A percentile compares a stretch with the other conserved stretches of the same genome.
Evolutionary conservation across 176 grass and related monocot species (phyloP).

Genomic region (Eleusine coracana): DNA sequence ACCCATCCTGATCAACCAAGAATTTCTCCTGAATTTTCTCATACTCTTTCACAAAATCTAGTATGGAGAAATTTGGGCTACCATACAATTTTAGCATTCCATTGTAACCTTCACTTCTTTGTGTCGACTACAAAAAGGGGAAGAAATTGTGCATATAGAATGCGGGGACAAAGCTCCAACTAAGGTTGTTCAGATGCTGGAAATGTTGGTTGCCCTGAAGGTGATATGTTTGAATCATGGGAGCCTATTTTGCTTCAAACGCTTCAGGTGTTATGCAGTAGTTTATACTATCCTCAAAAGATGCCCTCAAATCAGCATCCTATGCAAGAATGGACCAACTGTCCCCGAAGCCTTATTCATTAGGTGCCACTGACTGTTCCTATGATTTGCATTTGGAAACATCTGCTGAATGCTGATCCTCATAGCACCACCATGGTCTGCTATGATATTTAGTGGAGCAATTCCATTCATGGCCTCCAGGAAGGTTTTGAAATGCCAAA

Average conservation of each 20-base stretch:
- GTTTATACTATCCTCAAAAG: not conserved
- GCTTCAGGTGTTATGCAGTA: not conserved
- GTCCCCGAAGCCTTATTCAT: not conserved
- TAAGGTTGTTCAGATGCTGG: not conserved
- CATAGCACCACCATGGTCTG: not conserved
- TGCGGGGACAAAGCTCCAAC: not conserved
- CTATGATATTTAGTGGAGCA: not conserved
- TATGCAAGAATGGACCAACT: not conserved
- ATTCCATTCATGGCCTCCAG: not conserved
- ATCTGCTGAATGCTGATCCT: not conserved
- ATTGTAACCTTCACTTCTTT: not conserved
- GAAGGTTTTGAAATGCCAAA: not conserved
- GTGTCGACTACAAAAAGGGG: not conserved
- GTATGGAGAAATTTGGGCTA: not conserved
- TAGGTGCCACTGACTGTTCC: not conserved
- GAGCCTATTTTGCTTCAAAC: not conserved
- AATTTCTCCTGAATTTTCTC: not conserved
- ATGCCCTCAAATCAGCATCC: not conserved
- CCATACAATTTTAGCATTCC: not conserved
- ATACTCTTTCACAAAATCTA: not conserved
- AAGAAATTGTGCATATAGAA: not conserved
- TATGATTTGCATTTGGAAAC: not conserved
- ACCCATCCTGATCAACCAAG: not conserved
- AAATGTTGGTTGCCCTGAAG: not conserved
- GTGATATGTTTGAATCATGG: not conserved